Conservation (phyloP, 1,284 basidiomycete genomes). For the Rhizoctonia solani region DNA sequence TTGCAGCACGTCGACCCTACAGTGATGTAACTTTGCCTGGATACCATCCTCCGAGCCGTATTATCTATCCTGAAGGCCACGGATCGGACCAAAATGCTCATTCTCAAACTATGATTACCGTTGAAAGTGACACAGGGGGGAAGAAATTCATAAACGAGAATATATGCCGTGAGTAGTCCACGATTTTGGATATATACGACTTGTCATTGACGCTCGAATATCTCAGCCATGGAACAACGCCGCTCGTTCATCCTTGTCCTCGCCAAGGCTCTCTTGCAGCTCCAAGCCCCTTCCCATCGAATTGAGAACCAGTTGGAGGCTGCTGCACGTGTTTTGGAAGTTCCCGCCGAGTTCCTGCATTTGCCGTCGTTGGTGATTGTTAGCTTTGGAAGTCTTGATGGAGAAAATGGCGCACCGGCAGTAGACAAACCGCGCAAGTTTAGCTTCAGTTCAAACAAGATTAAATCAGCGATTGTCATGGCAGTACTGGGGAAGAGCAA, state of each 20-base stretch:
- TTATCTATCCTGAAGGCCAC: background rate
- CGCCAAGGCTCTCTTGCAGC: slow-evolving; percentile 77
- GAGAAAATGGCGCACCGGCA: slow-evolving; percentile 40
- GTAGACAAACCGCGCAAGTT: background rate
- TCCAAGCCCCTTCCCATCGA: slow-evolving; percentile 85
- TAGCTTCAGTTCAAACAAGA: background rate
- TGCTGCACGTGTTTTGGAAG: slow-evolving; percentile 57
- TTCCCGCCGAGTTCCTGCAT: slow-evolving; percentile 76
- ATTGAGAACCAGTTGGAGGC: slow-evolving; percentile 77
- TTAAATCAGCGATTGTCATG: slow-evolving; percentile 1
- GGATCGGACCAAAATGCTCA: background rate
- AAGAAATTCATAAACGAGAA: slow-evolving; percentile 25
- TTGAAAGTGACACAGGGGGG: slow-evolving; percentile 10
- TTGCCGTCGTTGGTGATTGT: slow-evolving; percentile 79
- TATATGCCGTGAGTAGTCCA: slow-evolving; percentile 13
- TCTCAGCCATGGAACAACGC: slow-evolving; percentile 62
- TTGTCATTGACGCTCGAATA: background rate
- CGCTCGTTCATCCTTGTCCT: slow-evolving; percentile 80
- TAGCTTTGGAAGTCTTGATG: slow-evolving; percentile 63
- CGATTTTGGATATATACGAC: background rate
- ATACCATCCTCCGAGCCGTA: background rate
- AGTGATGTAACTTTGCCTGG: slow-evolving; percentile 5
- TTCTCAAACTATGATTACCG: slow-evolving; percentile 5
- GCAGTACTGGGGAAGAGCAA: slow-evolving; percentile 2
- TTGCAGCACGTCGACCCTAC: background rate